These are phyloP conservation scores for Aspergillus bombycis DNA, from an alignment of 2,329 filamentous ascomycete species.

Conservation along the genomic window DNA sequence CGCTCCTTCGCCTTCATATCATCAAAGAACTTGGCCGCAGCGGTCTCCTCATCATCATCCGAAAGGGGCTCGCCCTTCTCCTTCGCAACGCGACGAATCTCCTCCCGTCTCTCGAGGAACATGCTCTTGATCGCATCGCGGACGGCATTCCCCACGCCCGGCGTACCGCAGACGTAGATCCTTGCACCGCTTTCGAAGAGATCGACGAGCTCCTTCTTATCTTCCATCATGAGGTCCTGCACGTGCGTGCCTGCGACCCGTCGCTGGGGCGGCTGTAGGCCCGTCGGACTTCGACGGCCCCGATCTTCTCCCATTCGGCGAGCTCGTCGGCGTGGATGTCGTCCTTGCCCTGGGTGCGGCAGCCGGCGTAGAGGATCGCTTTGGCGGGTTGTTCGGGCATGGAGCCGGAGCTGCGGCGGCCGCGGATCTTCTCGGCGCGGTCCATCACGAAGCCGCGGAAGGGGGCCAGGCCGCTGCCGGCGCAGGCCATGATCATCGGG, in stretches of 20 bases:
- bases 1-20: conserved; percentile 51
- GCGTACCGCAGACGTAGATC: conserved; percentile 68
- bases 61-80: conserved; percentile 41
- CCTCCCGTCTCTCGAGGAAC: conserved; percentile 29
- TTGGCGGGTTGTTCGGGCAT: conserved; percentile 32
- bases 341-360: conserved; percentile 38
- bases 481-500: conserved; percentile 45
- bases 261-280: conserved; percentile 60
- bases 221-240: conserved; percentile 55
- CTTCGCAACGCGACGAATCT: conserved; percentile 32
- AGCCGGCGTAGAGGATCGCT: conserved; percentile 41
- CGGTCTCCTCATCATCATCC: conserved; percentile 29
- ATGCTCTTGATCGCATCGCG: conserved; percentile 44
- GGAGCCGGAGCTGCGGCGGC: conserved; percentile 24
- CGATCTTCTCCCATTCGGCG: conserved; percentile 61
- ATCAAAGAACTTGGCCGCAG: conserved; percentile 35
- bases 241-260: conserved; percentile 54
- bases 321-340: conserved; percentile 40
- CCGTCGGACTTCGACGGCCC: conserved; percentile 63
- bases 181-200: conserved; percentile 56
- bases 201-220: conserved; percentile 49
- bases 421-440: conserved; percentile 50
- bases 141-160: conserved; percentile 54
- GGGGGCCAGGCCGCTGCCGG: conserved; percentile 60
- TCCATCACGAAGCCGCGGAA: conserved; percentile 68